Evolutionary conservation across 179 eudicot species (phyloP).

Genomic region (Drosera spatulata): DNA sequence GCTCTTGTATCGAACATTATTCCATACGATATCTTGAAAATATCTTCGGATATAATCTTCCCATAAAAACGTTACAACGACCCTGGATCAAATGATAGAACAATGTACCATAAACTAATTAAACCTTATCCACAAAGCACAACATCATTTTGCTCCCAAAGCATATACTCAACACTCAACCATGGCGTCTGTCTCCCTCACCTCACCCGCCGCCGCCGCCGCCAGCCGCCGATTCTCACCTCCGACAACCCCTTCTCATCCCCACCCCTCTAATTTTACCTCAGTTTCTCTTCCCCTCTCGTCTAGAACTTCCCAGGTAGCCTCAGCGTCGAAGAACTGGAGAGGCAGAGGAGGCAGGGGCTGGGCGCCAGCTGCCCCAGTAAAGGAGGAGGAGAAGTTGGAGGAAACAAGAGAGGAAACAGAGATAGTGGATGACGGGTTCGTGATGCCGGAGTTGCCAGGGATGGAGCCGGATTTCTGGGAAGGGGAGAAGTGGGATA

Average conservation of each 20-base stretch:
- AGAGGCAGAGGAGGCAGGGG: constrained; percentile 43
- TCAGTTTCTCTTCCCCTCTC: constrained; percentile 13
- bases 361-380: constrained; percentile 19
- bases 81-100: no score
- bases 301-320: constrained; percentile 22
- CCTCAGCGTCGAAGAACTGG: constrained; percentile 49
- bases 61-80: no score
- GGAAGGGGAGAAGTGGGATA: constrained; percentile 88
- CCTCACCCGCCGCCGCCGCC: no score
- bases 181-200: no score
- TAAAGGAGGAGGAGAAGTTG: constrained; percentile 22
- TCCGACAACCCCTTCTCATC: constrained; percentile 4
- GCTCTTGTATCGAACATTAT: no score
- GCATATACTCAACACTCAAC: no score
- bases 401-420: constrained; percentile 6
- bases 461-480: constrained; percentile 54
- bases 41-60: no score
- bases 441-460: constrained; percentile 58
- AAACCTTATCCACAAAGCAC: no score
- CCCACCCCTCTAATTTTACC: constrained; percentile 10
- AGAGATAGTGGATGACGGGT: constrained; percentile 36
- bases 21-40: no score
- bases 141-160: no score
- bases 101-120: no score
- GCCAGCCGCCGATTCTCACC: background rate